Conservation (phyloP, 768 basidiomycete species). For the Strobilomyces confusus region DNA sequence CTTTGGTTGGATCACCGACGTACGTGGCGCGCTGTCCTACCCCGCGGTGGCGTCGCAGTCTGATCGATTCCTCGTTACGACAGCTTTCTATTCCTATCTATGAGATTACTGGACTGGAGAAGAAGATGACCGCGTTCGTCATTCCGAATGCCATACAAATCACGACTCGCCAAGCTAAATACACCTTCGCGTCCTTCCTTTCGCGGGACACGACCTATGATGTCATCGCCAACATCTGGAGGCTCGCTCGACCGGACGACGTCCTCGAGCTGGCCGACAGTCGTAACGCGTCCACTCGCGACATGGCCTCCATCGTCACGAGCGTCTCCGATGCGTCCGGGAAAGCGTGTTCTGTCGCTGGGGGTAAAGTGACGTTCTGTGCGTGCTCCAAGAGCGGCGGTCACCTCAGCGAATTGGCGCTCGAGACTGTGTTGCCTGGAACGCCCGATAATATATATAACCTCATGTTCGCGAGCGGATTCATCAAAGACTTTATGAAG, state of each 20-base stretch:
- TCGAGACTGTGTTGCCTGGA: constrained; percentile 80
- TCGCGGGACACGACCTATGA: constrained; percentile 95
- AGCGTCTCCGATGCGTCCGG: constrained; percentile 17
- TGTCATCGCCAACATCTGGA: constrained; percentile 95
- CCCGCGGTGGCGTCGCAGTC: not conserved
- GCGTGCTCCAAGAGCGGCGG: constrained; percentile 64
- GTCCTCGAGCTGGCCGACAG: constrained; percentile 29
- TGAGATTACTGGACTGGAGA: constrained; percentile 84
- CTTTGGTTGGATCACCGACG: constrained; percentile 97
- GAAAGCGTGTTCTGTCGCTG: constrained; percentile 6
- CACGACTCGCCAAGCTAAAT: constrained; percentile 76
- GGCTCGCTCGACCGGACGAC: constrained; percentile 73
- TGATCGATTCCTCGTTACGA: constrained; percentile 6
- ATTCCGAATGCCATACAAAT: constrained; percentile 96
- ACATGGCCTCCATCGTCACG: constrained; percentile 15
- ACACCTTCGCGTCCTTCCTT: constrained; percentile 95
- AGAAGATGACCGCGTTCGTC: constrained; percentile 96
- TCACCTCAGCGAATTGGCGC: constrained; percentile 69
- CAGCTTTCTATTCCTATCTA: constrained; percentile 86
- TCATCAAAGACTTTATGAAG: constrained; percentile 90
- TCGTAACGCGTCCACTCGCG: constrained; percentile 13
- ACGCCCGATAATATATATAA: constrained; percentile 95
- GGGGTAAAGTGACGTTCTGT: constrained; percentile 64
- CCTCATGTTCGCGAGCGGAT: constrained; percentile 92
- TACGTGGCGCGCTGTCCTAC: constrained; percentile 39